Evolutionary conservation across 345 rosid species (phyloP).

Genomic region (Pelargonium nanum): DNA sequence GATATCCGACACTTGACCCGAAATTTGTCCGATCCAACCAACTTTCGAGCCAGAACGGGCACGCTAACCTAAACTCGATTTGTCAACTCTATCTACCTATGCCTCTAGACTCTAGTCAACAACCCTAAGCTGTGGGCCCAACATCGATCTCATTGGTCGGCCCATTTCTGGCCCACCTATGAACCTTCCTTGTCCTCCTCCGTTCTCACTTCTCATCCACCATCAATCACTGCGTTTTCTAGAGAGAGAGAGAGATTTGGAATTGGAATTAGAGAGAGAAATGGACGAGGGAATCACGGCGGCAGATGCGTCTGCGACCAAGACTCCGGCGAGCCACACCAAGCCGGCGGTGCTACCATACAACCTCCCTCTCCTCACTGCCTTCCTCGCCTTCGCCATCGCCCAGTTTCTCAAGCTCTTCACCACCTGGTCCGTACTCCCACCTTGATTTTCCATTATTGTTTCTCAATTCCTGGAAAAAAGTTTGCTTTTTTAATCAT

Average conservation of each 20-base stretch:
- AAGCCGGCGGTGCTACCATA: conserved; percentile 35
- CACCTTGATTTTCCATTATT: background rate
- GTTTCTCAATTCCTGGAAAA: too few species aligned
- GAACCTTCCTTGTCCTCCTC: background rate
- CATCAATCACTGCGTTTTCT: background rate
- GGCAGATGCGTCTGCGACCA: conserved; percentile 32
- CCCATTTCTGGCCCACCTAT: background rate
- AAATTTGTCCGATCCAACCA: too few species aligned
- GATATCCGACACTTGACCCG: too few species aligned
- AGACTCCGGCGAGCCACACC: conserved; percentile 19
- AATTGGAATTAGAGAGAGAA: background rate
- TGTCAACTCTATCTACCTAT: too few species aligned
- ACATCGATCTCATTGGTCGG: background rate
- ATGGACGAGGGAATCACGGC: conserved; percentile 60
- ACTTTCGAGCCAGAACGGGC: too few species aligned
- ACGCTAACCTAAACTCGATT: too few species aligned
- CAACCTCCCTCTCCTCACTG: conserved; percentile 75
- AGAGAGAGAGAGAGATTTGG: background rate
- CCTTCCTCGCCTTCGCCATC: conserved; percentile 80
- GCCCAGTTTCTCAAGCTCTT: conserved; percentile 97
- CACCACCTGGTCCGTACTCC: conserved; percentile 69
- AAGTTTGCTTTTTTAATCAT: too few species aligned
- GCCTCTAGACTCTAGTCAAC: too few species aligned
- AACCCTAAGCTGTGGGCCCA: background rate
- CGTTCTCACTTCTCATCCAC: background rate